Evolutionary conservation across 441 rosid genomes (phyloP), one percentile per base, ranked within the genome.

Genomic region (Erodium moschatum): DNA sequence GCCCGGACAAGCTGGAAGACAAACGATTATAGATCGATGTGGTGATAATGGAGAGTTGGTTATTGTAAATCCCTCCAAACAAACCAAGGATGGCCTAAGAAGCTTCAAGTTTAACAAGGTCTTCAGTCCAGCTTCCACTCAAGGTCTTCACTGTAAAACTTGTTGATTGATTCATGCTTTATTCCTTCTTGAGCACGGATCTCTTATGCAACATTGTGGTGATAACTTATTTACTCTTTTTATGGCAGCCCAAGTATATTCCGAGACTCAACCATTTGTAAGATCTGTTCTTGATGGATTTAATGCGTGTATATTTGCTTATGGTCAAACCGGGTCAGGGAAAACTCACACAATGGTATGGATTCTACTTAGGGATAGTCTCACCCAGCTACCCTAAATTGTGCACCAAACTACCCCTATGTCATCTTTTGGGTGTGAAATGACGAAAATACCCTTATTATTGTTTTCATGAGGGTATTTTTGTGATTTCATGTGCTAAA

Each of bases 301-400:
- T 70, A 93, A 93, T 13, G 96, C 91, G 1, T 93, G 97, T 77
- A 89, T 93, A 75, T 93, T 93, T 79, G 98, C 97, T 64, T 91
- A 93, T 74, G 98, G 98, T 52, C 98, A 93, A 87, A 93, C 98
- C 70, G 97, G 97, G 60, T 93, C 98, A 27, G 98, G 97, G 42
- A 93, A 93, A 80, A 93, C 98, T 76, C 91, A 85, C 78, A 93
- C 98, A 0, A 88, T 93, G 89, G 74, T 91, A 88, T 78, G 97
- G 97, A 71, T 73, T 69, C 52, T 21, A 31, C 6, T 31, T 31
- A 3, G 4, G 35, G 27, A 24, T 24, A 24, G 2, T 24, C 27
- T 24, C 27, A 24, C 27, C 2, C 27, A 24, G 27, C 27, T 2
- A 24, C 27, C 27, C 27, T 24, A 0, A 2, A 24, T 0, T 24